A percentile compares a stretch with the other conserved stretches of the same genome.
Evolutionary conservation across 257 asterid species (phyloP).

Genomic region (Solanum medicagineum): DNA sequence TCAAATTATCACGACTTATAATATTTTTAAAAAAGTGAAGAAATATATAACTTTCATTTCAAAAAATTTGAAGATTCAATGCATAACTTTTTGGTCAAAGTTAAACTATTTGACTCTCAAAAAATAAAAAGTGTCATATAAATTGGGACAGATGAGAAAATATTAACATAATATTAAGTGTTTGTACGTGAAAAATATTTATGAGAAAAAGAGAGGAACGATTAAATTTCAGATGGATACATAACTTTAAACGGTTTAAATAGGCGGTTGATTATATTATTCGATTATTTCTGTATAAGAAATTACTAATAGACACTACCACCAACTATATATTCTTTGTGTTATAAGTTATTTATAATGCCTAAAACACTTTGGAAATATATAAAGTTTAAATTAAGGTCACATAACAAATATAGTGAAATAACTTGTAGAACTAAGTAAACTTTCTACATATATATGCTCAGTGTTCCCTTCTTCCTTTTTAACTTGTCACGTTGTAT

Average conservation of each 20-base stretch:
- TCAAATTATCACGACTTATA: too few species aligned
- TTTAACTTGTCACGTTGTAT: too few species aligned
- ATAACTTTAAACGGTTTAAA: background rate
- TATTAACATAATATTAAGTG: background rate
- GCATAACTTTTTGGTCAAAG: too few species aligned
- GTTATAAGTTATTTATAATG: background rate
- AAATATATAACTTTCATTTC: too few species aligned
- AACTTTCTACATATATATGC: background rate
- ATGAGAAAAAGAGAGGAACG: background rate
- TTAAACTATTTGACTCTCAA: too few species aligned
- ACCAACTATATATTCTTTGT: background rate
- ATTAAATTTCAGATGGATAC: background rate
- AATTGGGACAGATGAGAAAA: too few species aligned
- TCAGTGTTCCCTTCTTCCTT: too few species aligned
- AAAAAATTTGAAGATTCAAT: too few species aligned
- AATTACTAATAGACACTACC: background rate
- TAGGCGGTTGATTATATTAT: background rate
- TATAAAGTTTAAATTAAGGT: background rate
- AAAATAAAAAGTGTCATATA: too few species aligned
- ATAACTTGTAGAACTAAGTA: background rate
- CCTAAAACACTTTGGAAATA: background rate
- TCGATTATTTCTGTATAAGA: background rate
- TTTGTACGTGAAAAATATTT: background rate
- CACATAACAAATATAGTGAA: background rate
- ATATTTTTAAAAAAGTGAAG: too few species aligned